Percentiles rank a stretch among this genome's conserved stretches.
These are phyloP conservation scores for Warburgia ugandensis DNA, from an alignment of 164 flowering plant genomes.

Conservation along the genomic window DNA sequence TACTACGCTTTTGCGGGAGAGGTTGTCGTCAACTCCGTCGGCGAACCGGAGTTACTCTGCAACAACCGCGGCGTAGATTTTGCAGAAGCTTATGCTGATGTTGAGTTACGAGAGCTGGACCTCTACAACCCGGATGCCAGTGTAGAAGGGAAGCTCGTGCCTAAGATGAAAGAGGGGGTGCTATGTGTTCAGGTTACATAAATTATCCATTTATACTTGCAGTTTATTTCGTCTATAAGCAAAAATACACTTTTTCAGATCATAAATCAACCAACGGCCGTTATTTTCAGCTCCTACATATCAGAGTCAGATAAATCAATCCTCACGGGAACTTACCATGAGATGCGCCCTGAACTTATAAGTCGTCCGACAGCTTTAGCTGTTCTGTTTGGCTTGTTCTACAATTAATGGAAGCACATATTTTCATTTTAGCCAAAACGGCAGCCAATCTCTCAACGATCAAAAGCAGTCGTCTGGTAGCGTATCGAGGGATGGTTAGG, in stretches of 20 bases:
- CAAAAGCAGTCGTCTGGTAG: too few species aligned
- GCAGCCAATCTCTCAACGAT: too few species aligned
- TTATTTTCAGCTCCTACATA: background rate
- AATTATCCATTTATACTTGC: background rate
- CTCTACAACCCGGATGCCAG: conserved; percentile 35
- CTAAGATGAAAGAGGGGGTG: conserved; percentile 29
- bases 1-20: conserved; percentile 34
- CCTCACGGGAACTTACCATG: background rate
- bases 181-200: conserved; percentile 31
- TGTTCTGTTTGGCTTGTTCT: too few species aligned
- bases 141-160: conserved; percentile 36
- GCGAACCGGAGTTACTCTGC: conserved; percentile 37
- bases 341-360: background rate
- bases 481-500: too few species aligned
- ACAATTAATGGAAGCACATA: too few species aligned
- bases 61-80: conserved; percentile 44
- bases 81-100: conserved; percentile 29
- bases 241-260: background rate
- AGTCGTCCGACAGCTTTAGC: background rate
- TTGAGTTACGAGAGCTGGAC: conserved; percentile 24
- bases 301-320: background rate
- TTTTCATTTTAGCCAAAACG: too few species aligned
- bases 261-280: too few species aligned
- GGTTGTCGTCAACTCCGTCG: conserved; percentile 19
- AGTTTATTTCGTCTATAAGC: background rate